Evolutionary conservation across 768 basidiomycete genomes (phyloP), one percentile per base, ranked within the genome.

Genomic region (Stropharia rugosoannulata): DNA sequence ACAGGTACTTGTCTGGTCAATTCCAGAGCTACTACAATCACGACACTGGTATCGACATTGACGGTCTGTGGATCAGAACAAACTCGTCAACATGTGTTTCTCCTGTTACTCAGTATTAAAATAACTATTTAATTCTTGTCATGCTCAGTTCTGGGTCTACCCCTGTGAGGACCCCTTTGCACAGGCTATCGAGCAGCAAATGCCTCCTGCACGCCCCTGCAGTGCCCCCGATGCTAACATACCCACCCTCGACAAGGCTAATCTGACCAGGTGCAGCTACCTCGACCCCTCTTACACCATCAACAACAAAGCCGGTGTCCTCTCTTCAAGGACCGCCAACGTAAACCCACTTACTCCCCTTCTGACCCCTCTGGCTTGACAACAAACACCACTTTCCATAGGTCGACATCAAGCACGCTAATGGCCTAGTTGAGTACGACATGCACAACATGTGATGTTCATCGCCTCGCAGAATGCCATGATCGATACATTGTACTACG

Each of bases 61-160:
- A 87, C 57, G 87, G 86, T 9, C 79, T 79, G 15, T 89, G 87
- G 89, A 87, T 88, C 22, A 85, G 86, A 88, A 89, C 64, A 87
- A 89, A 57, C 87, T 87, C 5, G 68, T 84, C 3, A 88, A 78
- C 56, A 86, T 87, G 59, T n/a, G 60, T 55, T 4, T 11, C 27
- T 8, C 9, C 13, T 7, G 27, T 7, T 16, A 42, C 37, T 36
- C 43, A 36, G 7, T 29, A 7, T 13, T 32, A 11, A 11, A 8
- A 7, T 39, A 4, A 39, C 29, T 16, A 57, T 27, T 5, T 38
- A 19, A 36, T 35, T 10, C 7, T 25, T 13, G 36, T 2, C 37
- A 4, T 16, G 11, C 13, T 19, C 54, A 86, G 84, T 87, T 88
- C 71, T 89, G 86, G 69, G 70, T 74, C 41, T 71, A 79, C 19